Conservation (phyloP, 768 basidiomycete genomes). For the Phlegmacium glaucopus region DNA sequence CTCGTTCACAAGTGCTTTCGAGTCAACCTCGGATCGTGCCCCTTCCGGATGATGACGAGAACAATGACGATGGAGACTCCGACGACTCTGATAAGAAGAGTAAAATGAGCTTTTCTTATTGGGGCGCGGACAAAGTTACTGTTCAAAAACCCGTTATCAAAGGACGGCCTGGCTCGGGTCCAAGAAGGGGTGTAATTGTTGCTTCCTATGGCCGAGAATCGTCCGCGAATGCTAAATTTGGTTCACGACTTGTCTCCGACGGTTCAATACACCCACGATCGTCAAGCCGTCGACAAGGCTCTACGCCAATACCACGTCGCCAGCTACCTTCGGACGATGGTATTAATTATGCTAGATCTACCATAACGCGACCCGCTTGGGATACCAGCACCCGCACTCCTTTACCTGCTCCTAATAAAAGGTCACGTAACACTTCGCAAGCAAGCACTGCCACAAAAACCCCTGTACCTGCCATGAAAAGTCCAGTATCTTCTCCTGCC, state of each 20-base stretch:
- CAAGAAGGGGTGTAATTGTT: conserved; percentile 39
- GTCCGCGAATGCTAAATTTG: conserved; percentile 92
- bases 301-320: conserved; percentile 43
- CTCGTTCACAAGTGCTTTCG: conserved; percentile 58
- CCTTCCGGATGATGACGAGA: conserved; percentile 62
- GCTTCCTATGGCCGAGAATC: conserved; percentile 76
- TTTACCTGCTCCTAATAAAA: conserved; percentile 43
- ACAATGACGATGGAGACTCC: conserved; percentile 57
- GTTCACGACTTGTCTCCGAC: conserved; percentile 70
- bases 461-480: conserved; percentile 31
- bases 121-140: conserved; percentile 90
- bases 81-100: conserved; percentile 87
- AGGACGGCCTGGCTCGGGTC: conserved; percentile 32
- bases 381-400: conserved; percentile 50
- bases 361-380: conserved; percentile 75
- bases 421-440: conserved; percentile 70
- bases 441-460: conserved; percentile 56
- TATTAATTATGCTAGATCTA: conserved; percentile 62
- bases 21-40: conserved; percentile 64
- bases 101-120: conserved; percentile 94
- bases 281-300: conserved; percentile 54
- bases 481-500: conserved; percentile 63
- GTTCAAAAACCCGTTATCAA: conserved; percentile 76
- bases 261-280: conserved; percentile 54
- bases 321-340: conserved; percentile 57